A percentile compares a stretch with the other conserved stretches of the same genome.
These are phyloP conservation scores for Paracorniculantispora psalliotae DNA, from an alignment of 2,329 filamentous ascomycete species.

Conservation along the genomic window DNA sequence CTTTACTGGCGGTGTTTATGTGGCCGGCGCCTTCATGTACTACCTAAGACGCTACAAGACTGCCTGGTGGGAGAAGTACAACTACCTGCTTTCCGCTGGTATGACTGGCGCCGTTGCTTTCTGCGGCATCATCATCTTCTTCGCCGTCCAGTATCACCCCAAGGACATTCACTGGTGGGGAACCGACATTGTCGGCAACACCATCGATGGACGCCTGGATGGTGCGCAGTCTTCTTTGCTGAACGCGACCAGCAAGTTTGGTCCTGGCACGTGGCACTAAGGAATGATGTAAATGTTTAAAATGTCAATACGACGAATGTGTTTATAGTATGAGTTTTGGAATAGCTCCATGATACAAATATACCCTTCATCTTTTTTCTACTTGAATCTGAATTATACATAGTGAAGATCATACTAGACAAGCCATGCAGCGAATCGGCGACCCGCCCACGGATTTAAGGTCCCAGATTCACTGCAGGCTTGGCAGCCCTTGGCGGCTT, in stretches of 20 bases:
- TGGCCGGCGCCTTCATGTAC: slow-evolving; percentile 40
- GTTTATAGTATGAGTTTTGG: slow-evolving; percentile 1
- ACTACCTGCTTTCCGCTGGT: slow-evolving; percentile 37
- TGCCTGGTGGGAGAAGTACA: slow-evolving; percentile 43
- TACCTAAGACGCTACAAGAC: slow-evolving; percentile 32
- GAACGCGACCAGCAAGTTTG: neutral
- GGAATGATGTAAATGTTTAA: neutral
- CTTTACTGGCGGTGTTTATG: slow-evolving; percentile 36
- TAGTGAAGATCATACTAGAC: no score
- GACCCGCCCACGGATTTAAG: no score
- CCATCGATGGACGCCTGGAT: slow-evolving; percentile 16
- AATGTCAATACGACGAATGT: neutral
- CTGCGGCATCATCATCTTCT: slow-evolving; percentile 38
- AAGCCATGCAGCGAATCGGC: no score
- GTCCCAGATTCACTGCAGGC: no score
- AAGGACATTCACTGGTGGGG: slow-evolving; percentile 39
- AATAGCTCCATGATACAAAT: neutral
- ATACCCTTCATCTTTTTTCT: slow-evolving; percentile 5
- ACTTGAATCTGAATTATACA: no score
- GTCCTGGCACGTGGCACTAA: slow-evolving; percentile 6
- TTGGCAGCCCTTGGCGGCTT: no score
- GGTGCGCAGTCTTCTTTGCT: neutral
- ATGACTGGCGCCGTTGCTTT: slow-evolving; percentile 39
- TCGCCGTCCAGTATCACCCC: slow-evolving; percentile 35
- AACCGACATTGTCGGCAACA: slow-evolving; percentile 22